Percentiles rank a stretch among this genome's conserved stretches.
These are phyloP conservation scores for Picocystis sp. DNA, from an alignment of 163 green algal genomes.

Conservation along the genomic window DNA sequence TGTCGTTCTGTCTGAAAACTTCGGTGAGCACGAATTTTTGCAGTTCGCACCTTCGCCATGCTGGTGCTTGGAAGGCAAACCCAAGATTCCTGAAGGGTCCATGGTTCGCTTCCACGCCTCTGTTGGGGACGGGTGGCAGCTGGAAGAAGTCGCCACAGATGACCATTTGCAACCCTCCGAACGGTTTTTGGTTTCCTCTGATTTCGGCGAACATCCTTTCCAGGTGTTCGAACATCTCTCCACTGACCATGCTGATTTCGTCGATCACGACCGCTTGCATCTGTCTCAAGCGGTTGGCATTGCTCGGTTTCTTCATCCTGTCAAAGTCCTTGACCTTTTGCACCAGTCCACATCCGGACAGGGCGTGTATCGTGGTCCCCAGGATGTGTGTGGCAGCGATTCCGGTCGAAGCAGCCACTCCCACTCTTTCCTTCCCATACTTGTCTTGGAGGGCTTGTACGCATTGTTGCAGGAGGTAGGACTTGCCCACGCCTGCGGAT, in stretches of 20 bases:
- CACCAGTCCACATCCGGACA: slow-evolving; percentile 24
- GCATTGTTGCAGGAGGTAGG: slow-evolving; percentile 43
- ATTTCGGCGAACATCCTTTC: slow-evolving; percentile 21
- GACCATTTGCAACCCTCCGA: slow-evolving; percentile 46
- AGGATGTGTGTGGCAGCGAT: slow-evolving; percentile 55
- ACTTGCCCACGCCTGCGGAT: slow-evolving; percentile 39
- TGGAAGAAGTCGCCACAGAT: slow-evolving; percentile 57
- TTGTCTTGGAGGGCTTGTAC: slow-evolving; percentile 24
- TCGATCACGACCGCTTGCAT: slow-evolving; percentile 19
- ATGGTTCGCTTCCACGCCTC: slow-evolving; percentile 5
- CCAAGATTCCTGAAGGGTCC: slow-evolving; percentile 41
- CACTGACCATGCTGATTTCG: slow-evolving; percentile 18
- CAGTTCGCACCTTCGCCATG: slow-evolving; percentile 31
- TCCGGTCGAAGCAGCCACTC: slow-evolving; percentile 39
- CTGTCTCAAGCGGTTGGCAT: slow-evolving; percentile 10
- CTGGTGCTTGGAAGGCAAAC: slow-evolving; percentile 39
- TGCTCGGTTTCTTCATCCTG: slow-evolving; percentile 23
- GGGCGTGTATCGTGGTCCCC: slow-evolving; percentile 42
- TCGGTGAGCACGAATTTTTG: slow-evolving; percentile 42
- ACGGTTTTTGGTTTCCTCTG: slow-evolving; percentile 17
- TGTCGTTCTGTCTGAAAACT: slow-evolving; percentile 44
- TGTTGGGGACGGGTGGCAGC: slow-evolving; percentile 36
- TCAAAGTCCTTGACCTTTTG: slow-evolving; percentile 28
- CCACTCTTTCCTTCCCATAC: slow-evolving; percentile 28
- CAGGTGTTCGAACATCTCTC: slow-evolving; percentile 32